Base-by-base conservation (phyloP, 2,329 filamentous ascomycete species). In the Amphichorda felina region DNA sequence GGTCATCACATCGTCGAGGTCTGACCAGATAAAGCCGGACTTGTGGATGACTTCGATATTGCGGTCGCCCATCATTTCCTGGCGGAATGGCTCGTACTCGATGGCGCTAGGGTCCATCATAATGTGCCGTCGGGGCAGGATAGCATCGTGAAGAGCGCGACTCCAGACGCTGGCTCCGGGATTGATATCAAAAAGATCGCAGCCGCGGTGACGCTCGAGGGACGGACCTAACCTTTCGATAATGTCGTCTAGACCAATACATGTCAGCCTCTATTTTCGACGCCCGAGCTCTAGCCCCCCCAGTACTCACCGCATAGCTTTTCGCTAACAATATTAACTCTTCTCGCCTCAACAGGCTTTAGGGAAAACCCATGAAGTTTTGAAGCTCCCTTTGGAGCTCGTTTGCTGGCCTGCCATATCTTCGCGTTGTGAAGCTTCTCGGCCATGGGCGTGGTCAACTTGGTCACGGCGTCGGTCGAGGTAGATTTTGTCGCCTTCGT, bases 151-250 rank as follows among this genome's bases (percentile, higher is more conserved):
- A 1, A 96, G 63, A 47, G 80, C 83, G 19, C 65, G 64, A 24
- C 88, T 94, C 75, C 82, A 91, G 3, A 94, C 36, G 8, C 87
- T 85, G 1, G 63, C 62, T 11, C 87, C 87, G 0, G 89, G 89
- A 53, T 88, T 85, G 38, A 94, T 63, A 51, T 96, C 89, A 47
- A 98, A 64, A 30, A 96, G 70, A 48, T 94, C 87, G 57, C 88
- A 87, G 36, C 84, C 83, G 34, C 66, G 62, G 54, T 91, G 79
- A 30, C 75, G 71, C 24, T 74, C 61, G 14, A 96, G 68, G 3
- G 75, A 76, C 1, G 72, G 69, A 3, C 71, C 74, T n/a, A 93
- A 60, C 40, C 83, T 83, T 6, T 72, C 53, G 31, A 94, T 47
- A 11, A 82, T 61, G 46, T 89, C 78, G 49, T 86, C 82, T 78